phyloP scores from a whole-genome alignment of 2,329 filamentous ascomycete species.

The Ceratocystis ficicola region DNA sequence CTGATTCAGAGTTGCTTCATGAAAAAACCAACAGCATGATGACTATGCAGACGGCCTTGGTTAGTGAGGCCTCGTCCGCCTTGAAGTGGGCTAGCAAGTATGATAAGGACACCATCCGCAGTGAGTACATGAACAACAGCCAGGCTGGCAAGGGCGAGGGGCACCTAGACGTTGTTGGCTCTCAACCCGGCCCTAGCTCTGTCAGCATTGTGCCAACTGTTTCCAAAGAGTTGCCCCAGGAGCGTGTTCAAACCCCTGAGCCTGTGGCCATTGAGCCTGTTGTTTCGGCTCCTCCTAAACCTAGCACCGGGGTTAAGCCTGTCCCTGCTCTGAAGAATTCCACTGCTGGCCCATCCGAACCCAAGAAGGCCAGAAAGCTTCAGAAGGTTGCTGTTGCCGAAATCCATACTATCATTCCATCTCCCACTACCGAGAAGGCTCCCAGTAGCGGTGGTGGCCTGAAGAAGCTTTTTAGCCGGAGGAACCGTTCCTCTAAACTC shows the following conservation, averaged over 20 bases:
- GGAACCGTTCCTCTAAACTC: conserved; percentile 46
- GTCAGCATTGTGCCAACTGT: conserved; percentile 28
- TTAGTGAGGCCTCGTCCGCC: conserved; percentile 78
- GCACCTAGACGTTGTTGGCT: conserved; percentile 25
- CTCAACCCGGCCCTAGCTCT: conserved; percentile 24
- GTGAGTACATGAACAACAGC: conserved; percentile 68
- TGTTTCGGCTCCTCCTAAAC: conserved; percentile 18
- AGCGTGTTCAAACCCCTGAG: conserved; percentile 32
- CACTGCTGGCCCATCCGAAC: conserved; percentile 19
- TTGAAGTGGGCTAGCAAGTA: conserved; percentile 97
- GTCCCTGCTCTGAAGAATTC: conserved; percentile 26
- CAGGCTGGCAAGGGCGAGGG: conserved; percentile 55
- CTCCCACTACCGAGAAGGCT: conserved; percentile 23
- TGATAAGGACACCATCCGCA: conserved; percentile 74
- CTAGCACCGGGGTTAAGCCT: conserved; percentile 18
- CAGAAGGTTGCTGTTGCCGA: conserved; percentile 40
- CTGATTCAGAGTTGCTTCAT: conserved; percentile 44
- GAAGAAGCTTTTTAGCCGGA: conserved; percentile 54
- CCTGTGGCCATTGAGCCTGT: conserved; percentile 24
- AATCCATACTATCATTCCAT: conserved; percentile 26
- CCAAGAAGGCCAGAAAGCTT: conserved; percentile 36
- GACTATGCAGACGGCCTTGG: conserved; percentile 71
- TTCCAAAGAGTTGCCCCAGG: conserved; percentile 29
- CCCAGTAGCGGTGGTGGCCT: conserved; percentile 36
- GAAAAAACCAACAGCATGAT: conserved; percentile 81